Percentiles rank a stretch among this genome's conserved stretches.
phyloP scores from a whole-genome alignment of 2,329 filamentous ascomycete genomes.

The Hypoxylon sp. region DNA sequence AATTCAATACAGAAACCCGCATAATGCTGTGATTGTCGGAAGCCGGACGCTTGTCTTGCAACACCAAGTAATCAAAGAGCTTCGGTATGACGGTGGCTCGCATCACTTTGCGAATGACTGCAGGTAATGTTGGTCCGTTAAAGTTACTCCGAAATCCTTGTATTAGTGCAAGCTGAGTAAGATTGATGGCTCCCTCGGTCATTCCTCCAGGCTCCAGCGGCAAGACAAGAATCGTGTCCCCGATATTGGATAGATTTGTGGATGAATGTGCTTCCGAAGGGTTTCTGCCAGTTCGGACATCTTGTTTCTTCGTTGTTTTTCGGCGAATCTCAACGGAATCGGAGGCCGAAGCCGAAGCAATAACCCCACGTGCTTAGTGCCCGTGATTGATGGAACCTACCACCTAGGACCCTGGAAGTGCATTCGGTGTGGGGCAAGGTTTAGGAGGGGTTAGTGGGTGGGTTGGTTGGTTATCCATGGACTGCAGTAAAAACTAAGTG shows the following conservation, averaged over 20 bases:
- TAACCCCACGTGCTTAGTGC: conserved; percentile 1
- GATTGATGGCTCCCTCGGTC: conserved; percentile 22
- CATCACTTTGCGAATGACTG: conserved; percentile 17
- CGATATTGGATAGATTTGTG: conserved; percentile 1
- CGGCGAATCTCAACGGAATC: conserved; percentile 14
- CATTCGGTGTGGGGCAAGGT: not conserved
- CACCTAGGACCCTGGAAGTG: not conserved
- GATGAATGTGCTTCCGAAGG: conserved; percentile 6
- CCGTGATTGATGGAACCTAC: not conserved
- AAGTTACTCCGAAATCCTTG: conserved; percentile 34
- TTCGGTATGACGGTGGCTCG: conserved; percentile 2
- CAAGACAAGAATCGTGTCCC: not conserved
- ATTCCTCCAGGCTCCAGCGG: conserved; percentile 1
- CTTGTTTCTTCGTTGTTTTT: conserved; percentile 4
- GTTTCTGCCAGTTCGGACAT: not conserved
- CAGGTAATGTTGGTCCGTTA: conserved; percentile 26
- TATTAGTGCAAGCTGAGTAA: conserved; percentile 19
- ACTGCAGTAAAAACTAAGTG: not conserved
- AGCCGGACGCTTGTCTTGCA: not conserved
- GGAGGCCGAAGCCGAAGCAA: conserved; percentile 13
- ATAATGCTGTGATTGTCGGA: conserved; percentile 1
- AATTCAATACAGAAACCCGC: too few relatives aligned
- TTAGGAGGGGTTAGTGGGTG: not conserved
- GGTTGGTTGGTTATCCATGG: not conserved
- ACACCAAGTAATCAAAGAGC: conserved; percentile 11